phyloP scores from a whole-genome alignment of 116 monocot genomes.

The Dioscorea cayenensis region DNA sequence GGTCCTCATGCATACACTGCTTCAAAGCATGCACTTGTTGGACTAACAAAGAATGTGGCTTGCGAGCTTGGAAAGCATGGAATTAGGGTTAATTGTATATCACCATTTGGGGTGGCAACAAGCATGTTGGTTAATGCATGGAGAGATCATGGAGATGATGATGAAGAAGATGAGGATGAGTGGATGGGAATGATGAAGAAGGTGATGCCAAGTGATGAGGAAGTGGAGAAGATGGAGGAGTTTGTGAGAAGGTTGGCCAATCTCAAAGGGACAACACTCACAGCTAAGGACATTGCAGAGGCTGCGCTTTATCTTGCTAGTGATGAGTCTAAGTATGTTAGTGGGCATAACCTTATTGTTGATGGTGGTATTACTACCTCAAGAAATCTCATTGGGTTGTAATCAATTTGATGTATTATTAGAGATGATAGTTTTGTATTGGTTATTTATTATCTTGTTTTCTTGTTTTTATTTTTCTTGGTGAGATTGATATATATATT shows the following conservation, averaged over 20 bases:
- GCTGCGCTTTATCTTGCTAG: slow-evolving; percentile 71
- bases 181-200: not conserved
- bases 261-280: slow-evolving; percentile 47
- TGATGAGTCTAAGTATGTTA: slow-evolving; percentile 72
- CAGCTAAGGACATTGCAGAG: slow-evolving; percentile 51
- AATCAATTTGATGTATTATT: not conserved
- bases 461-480: too few species aligned
- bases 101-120: slow-evolving; percentile 50
- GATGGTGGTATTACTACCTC: slow-evolving; percentile 72
- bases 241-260: slow-evolving; percentile 49
- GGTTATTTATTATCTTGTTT: too few species aligned
- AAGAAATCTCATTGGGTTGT: slow-evolving; percentile 43
- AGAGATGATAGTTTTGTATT: too few species aligned
- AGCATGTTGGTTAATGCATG: slow-evolving; percentile 30
- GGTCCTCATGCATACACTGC: slow-evolving; percentile 51
- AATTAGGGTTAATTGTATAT: slow-evolving; percentile 57
- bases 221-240: slow-evolving; percentile 9
- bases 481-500: too few species aligned
- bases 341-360: slow-evolving; percentile 81
- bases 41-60: slow-evolving; percentile 44
- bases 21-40: slow-evolving; percentile 54
- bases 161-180: not conserved
- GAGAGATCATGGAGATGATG: not conserved
- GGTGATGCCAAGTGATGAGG: slow-evolving; percentile 9
- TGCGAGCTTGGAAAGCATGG: slow-evolving; percentile 54